These are phyloP conservation scores for Cercospora zeina DNA, from an alignment of 2,329 filamentous ascomycete species.

Conservation along the genomic window DNA sequence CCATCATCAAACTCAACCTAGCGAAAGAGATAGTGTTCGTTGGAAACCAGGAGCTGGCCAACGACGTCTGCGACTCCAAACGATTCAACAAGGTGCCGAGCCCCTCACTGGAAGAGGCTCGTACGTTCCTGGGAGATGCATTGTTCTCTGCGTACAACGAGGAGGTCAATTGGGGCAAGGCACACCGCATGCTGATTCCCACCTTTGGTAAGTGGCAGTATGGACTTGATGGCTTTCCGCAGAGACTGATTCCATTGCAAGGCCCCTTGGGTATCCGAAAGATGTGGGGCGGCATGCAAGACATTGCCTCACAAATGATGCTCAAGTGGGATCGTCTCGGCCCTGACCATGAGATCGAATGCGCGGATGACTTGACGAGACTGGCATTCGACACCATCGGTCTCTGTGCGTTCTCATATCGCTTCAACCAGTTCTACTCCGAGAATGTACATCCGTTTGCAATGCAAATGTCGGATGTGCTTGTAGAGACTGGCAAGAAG, in stretches of 20 bases:
- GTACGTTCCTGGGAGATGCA: constrained; percentile 54
- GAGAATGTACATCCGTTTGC: constrained; percentile 70
- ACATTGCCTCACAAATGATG: constrained; percentile 56
- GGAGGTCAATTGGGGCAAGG: constrained; percentile 44
- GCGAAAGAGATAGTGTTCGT: constrained; percentile 25
- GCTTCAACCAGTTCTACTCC: constrained; percentile 73
- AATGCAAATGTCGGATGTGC: constrained; percentile 63
- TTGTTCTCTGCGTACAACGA: constrained; percentile 45
- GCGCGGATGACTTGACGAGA: constrained; percentile 67
- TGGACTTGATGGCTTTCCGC: constrained; percentile 43
- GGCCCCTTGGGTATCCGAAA: constrained; percentile 12
- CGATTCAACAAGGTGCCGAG: constrained; percentile 60
- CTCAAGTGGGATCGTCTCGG: constrained; percentile 68
- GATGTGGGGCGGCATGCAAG: constrained; percentile 51
- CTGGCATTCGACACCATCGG: constrained; percentile 68
- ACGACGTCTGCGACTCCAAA: constrained; percentile 44
- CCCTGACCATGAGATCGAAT: constrained; percentile 54
- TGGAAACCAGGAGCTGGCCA: constrained; percentile 36
- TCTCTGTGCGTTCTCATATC: constrained; percentile 60
- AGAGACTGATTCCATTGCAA: background rate
- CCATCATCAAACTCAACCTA: constrained; percentile 28
- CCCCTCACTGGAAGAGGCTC: constrained; percentile 55
- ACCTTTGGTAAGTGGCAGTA: constrained; percentile 48
- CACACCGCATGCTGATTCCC: constrained; percentile 50
- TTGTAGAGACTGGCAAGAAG: constrained; percentile 58